A percentile compares a stretch with the other conserved stretches of the same genome.
phyloP scores from a whole-genome alignment of 192 early-diverging fungal genomes.

The Coemansia sp. region DNA sequence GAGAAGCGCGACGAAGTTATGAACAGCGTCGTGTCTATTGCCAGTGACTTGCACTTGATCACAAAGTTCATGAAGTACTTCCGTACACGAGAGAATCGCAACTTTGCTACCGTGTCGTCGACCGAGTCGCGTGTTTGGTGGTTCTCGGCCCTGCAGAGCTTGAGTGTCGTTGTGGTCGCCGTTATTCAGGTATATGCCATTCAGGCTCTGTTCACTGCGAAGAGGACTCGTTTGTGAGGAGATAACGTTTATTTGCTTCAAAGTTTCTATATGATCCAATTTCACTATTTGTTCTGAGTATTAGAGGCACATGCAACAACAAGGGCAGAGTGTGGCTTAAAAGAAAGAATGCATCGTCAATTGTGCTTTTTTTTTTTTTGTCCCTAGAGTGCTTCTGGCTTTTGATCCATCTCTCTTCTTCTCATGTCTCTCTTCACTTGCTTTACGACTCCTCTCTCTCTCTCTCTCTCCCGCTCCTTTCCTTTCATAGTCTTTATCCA shows the following conservation, averaged over 20 bases:
- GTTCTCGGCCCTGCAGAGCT: conserved; percentile 82
- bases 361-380: background rate
- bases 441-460: background rate
- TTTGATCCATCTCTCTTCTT: background rate
- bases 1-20: conserved; percentile 62
- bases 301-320: background rate
- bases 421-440: background rate
- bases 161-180: conserved; percentile 80
- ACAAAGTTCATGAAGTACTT: conserved; percentile 87
- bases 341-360: background rate
- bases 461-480: background rate
- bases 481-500: too few species aligned
- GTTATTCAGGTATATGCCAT: conserved; percentile 94
- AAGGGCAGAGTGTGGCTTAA: background rate
- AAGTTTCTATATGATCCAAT: background rate
- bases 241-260: background rate
- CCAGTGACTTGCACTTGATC: conserved; percentile 66
- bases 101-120: conserved; percentile 85
- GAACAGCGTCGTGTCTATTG: conserved; percentile 63
- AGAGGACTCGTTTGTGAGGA: conserved; percentile 54
- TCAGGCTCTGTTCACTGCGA: conserved; percentile 84
- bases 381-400: too few species aligned
- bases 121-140: conserved; percentile 89
- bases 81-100: conserved; percentile 87
- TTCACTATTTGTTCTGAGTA: background rate